These are phyloP conservation scores for Penicillium griseofulvum DNA, from an alignment of 2,329 filamentous ascomycete genomes.

Conservation along the genomic window DNA sequence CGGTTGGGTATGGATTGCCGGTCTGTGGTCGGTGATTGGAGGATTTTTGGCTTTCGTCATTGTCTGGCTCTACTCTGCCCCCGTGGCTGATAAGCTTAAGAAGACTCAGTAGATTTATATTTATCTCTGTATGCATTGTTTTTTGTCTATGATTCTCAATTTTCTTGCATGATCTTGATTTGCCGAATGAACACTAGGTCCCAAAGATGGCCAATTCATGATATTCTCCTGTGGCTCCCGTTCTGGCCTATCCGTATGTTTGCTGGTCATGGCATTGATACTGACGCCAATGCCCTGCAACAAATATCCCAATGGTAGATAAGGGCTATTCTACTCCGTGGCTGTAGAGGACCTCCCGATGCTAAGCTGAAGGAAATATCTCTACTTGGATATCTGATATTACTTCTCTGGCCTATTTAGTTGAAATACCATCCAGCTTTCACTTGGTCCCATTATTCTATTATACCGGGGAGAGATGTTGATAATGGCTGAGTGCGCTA, in stretches of 20 bases:
- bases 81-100: constrained; percentile 45
- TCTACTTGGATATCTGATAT: background rate
- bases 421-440: background rate
- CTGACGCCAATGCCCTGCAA: background rate
- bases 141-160: constrained; percentile 24
- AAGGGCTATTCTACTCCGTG: too few relatives aligned
- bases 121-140: constrained; percentile 21
- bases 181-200: background rate
- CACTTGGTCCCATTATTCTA: background rate
- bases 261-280: background rate
- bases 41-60: constrained; percentile 84
- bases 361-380: too few relatives aligned
- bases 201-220: background rate
- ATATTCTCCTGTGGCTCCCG: background rate
- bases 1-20: constrained; percentile 91
- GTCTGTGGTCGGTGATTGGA: constrained; percentile 76
- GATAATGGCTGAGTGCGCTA: background rate
- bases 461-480: background rate
- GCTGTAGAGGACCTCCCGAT: too few relatives aligned
- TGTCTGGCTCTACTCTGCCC: constrained; percentile 79
- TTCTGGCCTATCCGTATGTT: background rate
- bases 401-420: background rate
- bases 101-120: constrained; percentile 44
- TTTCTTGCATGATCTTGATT: constrained; percentile 18
- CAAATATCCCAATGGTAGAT: background rate